A percentile compares a stretch with the other conserved stretches of the same genome.
Evolutionary conservation across 371 early-diverging fungal species (phyloP).

Genomic region (Mortierella sp.): DNA sequence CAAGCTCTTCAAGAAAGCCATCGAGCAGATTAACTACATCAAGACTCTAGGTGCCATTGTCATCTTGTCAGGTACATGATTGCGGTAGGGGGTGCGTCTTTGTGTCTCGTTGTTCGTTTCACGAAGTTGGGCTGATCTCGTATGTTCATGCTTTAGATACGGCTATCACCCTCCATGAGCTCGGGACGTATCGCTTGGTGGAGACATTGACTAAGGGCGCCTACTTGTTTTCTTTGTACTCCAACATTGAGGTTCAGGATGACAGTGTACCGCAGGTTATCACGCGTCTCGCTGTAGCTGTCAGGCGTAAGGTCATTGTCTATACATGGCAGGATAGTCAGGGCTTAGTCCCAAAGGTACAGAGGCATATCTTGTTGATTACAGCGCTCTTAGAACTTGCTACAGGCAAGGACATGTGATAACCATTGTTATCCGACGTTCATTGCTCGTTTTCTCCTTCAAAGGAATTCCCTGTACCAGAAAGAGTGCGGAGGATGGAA

Average conservation of each 20-base stretch:
- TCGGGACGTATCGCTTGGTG: conserved; percentile 74
- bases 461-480: conserved; percentile 71
- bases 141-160: conserved; percentile 61
- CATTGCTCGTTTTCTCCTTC: too few relatives aligned
- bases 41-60: conserved; percentile 80
- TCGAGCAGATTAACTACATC: conserved; percentile 82
- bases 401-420: background rate
- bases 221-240: conserved; percentile 77
- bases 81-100: too few relatives aligned
- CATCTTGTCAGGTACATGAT: conserved; percentile 67
- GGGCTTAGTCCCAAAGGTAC: conserved; percentile 68
- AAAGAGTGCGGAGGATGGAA: conserved; percentile 73
- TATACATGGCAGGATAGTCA: conserved; percentile 85
- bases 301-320: conserved; percentile 73
- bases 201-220: conserved; percentile 72
- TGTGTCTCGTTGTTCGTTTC: too few relatives aligned
- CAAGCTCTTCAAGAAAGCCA: conserved; percentile 76
- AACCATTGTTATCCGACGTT: background rate
- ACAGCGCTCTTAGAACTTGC: too few relatives aligned
- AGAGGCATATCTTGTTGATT: background rate
- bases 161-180: conserved; percentile 78
- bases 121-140: background rate
- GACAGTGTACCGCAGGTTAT: conserved; percentile 75
- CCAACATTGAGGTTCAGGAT: conserved; percentile 74
- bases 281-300: conserved; percentile 82